Evolutionary conservation across 768 basidiomycete species (phyloP), one percentile per base, ranked within the genome.

Genomic region (Vararia minispora): DNA sequence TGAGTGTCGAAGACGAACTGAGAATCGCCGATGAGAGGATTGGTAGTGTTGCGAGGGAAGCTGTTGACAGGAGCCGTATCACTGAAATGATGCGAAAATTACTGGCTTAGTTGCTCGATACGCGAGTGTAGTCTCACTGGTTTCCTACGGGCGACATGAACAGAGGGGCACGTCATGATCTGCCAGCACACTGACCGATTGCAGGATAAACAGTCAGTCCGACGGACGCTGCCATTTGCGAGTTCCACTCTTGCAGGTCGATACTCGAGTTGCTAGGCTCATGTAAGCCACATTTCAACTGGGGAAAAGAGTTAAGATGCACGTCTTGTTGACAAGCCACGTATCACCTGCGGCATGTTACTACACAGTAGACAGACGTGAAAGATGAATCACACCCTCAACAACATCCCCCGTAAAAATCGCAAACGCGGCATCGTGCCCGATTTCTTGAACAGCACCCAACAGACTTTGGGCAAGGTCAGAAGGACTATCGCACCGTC

Each of bases 341-440:
- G 71, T 59, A 5, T 69, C 66, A 41, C 64, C 72, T 73, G 42
- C 40, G 9, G 41, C 24, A 23, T 4, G 14, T n/a, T 20, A 38
- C 37, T 22, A 27, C 17, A 10, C 7, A n/a, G n/a, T n/a, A n/a
- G n/a, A n/a, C n/a, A n/a, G n/a, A n/a, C n/a, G n/a, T n/a, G n/a
- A n/a, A 31, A 36, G 23, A 20, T n/a, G 4, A 40, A 53, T 35
- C 35, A 72, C 74, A 70, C n/a, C n/a, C 56, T 77, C 75, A 5
- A 77, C 65, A 5, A 77, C 70, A 50, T 79, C 76, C 5, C 76
- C 78, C 3, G 76, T 80, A 46, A 78, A 79, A 23, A 80, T 66
- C 4, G 71, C 65, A 50, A 75, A 76, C 7, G 53, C 51, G 11
- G 61, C 62, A 13, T 34, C 18, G 22, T 10, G 8, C 16, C 26